Percentiles rank a stretch among this genome's conserved stretches.
These are phyloP conservation scores for Dendrobium catenatum DNA, from an alignment of 106 monocot genomes.

Conservation along the genomic window DNA sequence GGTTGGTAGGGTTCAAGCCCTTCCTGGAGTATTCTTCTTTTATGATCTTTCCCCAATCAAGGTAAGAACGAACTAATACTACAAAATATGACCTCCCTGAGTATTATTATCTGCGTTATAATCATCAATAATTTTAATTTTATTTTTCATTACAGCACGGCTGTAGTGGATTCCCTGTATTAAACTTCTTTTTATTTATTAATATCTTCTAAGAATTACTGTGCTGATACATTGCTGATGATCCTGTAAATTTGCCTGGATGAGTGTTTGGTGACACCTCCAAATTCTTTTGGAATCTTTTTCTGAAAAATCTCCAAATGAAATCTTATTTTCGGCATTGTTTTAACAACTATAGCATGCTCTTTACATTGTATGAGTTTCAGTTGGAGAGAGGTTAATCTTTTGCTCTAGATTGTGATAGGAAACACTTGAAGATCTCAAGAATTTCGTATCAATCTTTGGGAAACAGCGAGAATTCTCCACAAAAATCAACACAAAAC, in stretches of 20 bases:
- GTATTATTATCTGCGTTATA: neutral
- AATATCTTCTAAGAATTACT: neutral
- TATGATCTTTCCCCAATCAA: slow-evolving; percentile 98
- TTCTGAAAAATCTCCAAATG: neutral
- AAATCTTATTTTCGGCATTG: neutral
- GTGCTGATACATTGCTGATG: neutral
- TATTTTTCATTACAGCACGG: neutral
- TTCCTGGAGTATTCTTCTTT: slow-evolving; percentile 95
- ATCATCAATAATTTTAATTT: too few species aligned
- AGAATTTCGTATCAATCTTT: too few species aligned
- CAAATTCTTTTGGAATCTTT: neutral
- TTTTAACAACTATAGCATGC: neutral
- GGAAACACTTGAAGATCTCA: too few species aligned
- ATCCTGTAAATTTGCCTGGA: neutral
- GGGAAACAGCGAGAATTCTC: too few species aligned
- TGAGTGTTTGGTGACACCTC: neutral
- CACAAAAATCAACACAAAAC: too few species aligned
- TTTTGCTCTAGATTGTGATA: too few species aligned
- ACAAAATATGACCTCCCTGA: neutral
- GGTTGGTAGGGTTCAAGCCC: slow-evolving; percentile 40
- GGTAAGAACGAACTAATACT: slow-evolving; percentile 24
- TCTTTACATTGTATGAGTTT: too few species aligned
- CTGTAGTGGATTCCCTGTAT: neutral
- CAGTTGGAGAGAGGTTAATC: too few species aligned
- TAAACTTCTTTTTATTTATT: neutral